phyloP scores from a whole-genome alignment of 352 stramenopile genomes.

The Phytophthora pisi region DNA sequence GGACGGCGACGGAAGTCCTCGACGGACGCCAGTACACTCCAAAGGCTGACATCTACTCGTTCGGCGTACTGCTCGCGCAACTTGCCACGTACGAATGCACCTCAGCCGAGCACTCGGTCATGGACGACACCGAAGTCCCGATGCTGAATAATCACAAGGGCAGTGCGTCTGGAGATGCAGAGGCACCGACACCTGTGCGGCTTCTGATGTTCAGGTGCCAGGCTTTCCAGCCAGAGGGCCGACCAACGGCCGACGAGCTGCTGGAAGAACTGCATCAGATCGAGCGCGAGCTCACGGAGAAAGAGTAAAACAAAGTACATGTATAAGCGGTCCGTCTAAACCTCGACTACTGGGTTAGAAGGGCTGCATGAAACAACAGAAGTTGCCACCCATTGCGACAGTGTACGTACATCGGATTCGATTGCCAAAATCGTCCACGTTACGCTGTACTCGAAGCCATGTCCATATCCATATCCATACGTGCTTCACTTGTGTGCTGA shows the following conservation, averaged over 20 bases:
- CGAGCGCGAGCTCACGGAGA: constrained; percentile 31
- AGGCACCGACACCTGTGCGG: constrained; percentile 37
- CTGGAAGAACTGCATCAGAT: constrained; percentile 41
- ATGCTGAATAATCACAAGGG: constrained; percentile 37
- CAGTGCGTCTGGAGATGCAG: constrained; percentile 15
- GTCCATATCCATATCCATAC: not conserved
- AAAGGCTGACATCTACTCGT: constrained; percentile 55
- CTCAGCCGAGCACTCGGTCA: constrained; percentile 37
- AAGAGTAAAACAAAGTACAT: not conserved
- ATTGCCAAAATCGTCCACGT: constrained; percentile 29
- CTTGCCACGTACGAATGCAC: constrained; percentile 48
- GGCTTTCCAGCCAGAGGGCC: constrained; percentile 50
- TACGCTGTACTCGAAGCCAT: constrained; percentile 17
- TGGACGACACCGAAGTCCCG: constrained; percentile 49
- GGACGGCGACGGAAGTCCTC: constrained; percentile 49
- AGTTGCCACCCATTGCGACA: not conserved
- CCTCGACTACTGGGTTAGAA: constrained; percentile 20
- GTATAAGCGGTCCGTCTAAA: constrained; percentile 12
- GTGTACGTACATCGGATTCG: constrained; percentile 14
- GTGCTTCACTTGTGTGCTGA: constrained; percentile 4
- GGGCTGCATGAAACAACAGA: not conserved
- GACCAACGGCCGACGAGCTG: constrained; percentile 41
- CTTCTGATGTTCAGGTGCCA: constrained; percentile 50
- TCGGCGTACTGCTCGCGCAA: constrained; percentile 46
- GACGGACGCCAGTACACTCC: constrained; percentile 54